Evolutionary conservation across 306 rosid genomes (phyloP), one percentile per base, ranked within the genome.

Genomic region (Purshia tridentata): DNA sequence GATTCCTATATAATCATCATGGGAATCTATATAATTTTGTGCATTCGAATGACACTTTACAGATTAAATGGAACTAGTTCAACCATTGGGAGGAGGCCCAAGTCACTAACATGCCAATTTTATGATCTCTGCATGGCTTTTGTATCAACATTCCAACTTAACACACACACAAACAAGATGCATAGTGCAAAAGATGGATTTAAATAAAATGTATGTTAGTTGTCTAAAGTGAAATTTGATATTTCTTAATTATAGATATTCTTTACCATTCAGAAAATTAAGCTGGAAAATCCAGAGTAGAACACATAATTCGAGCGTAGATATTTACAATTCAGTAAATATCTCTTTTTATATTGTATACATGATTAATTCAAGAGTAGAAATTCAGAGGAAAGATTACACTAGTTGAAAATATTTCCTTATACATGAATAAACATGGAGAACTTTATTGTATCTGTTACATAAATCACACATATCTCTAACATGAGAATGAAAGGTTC

Each of bases 401-500:
- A 41, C 40, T 49, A 29, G 41, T 65, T 15, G 72, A 29, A 9
- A 67, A 49, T 35, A 67, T 48, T 67, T 67, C 72, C 22, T 67
- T 5, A 50, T 3, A 29, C 41, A 67, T 35, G 46, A 51, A 41
- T 18, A 60, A 15, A 60, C 18, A n/a, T 4, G 16, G 16, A 69
- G 37, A 51, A 40, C 15, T 64, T 67, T 67, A 58, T 63, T n/a
- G 56, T 23, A 57, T 20, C 29, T 51, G 47, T 49, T 20, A 16
- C 22, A 55, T 52, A 37, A 35, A 15, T 49, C 46, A 70, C 11
- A 70, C 44, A 70, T 23, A 59, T 12, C 40, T 3, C n/a, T 9
- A 56, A 63, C 16, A 19, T 1, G 54, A 48, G 44, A 66, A 51
- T 49, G 35, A 66, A 48, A 12, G 65, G 20, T 52, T 13, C 57